Evolutionary conservation across 2,329 filamentous ascomycete species (phyloP), one percentile per base, ranked within the genome.

Genomic region (Drechmeria coniospora): DNA sequence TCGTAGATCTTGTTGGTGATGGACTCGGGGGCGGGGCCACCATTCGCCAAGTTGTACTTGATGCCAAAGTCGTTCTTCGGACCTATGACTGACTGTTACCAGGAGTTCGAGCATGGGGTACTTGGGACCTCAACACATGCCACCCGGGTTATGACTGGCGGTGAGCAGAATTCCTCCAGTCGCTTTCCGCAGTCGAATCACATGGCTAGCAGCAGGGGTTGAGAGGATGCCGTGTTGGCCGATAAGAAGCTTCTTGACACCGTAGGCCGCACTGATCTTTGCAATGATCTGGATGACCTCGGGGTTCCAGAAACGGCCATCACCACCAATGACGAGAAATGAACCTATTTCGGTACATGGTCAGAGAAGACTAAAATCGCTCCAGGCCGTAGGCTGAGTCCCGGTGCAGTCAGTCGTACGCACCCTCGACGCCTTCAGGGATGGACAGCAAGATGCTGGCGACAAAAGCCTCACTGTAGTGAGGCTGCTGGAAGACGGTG

Each of bases 1-100:
- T 87, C 82, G 62, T 72, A 95, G 54, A 98, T 95, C 65, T 92
- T 93, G 74, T 98, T 92, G 42, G 90, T 98, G 40, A 98, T 82
- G 30, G 80, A 78, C 58, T 98, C 90, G 33, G 90, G 90, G 31
- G 90, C 90, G 23, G 90, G 90, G 31, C 86, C 90, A 45, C 90
- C 90, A 50, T 98, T 95, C 54, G 83, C 67, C 33, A 98, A 68
- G 68, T 98, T 98, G 72, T 98, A 98, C 65, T 98, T 98, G 75
- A 98, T 98, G 44, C 90, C 90, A 46, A 98, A 98, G 59, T 98
- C 90, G 53, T 90, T 79, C 43, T 73, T 79, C 36, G 90, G 90
- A 28, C 86, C 83, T 92, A 43, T 3, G 9, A 17, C 30, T 15
- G 24, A 23, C 23, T 7, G 20, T 41, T 30, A 32, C 30, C 28